phyloP scores from a whole-genome alignment of 352 stramenopile species.

The Pythium coloratum region DNA sequence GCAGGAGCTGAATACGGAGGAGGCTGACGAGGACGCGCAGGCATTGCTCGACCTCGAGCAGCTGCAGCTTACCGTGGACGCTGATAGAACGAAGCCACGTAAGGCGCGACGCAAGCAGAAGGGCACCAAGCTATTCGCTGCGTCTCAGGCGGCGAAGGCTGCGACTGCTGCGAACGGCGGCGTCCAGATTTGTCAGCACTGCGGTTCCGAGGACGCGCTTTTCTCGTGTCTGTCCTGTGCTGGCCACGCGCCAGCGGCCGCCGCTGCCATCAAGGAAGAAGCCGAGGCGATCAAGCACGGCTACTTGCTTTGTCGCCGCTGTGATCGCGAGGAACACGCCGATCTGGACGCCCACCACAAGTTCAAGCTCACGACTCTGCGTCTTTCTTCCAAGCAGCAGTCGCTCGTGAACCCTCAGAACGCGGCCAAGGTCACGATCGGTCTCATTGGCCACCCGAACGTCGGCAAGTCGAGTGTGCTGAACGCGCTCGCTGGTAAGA shows the following conservation, averaged over 20 bases:
- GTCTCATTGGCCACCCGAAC: slow-evolving; percentile 88
- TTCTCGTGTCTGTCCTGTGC: slow-evolving; percentile 67
- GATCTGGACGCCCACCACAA: slow-evolving; percentile 61
- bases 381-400: slow-evolving; percentile 32
- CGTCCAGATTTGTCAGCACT: slow-evolving; percentile 66
- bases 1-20: slow-evolving; percentile 56
- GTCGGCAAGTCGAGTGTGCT: slow-evolving; percentile 89
- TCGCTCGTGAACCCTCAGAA: slow-evolving; percentile 37
- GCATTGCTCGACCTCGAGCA: slow-evolving; percentile 25
- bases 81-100: slow-evolving; percentile 28
- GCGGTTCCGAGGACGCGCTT: slow-evolving; percentile 59
- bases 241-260: slow-evolving; percentile 27
- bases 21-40: not conserved
- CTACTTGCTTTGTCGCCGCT: slow-evolving; percentile 69
- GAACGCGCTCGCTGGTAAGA: slow-evolving; percentile 84
- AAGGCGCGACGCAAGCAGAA: slow-evolving; percentile 58
- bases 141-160: slow-evolving; percentile 13
- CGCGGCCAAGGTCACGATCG: slow-evolving; percentile 71
- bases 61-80: slow-evolving; percentile 44
- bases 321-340: slow-evolving; percentile 66
- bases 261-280: slow-evolving; percentile 18
- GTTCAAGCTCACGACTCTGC: slow-evolving; percentile 31
- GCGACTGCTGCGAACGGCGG: slow-evolving; percentile 19
- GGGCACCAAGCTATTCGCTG: slow-evolving; percentile 29
- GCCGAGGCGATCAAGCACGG: slow-evolving; percentile 54